Percentiles rank a stretch among this genome's conserved stretches.
phyloP scores from a whole-genome alignment of 2,329 filamentous ascomycete species.

The Fusarium buxicola region DNA sequence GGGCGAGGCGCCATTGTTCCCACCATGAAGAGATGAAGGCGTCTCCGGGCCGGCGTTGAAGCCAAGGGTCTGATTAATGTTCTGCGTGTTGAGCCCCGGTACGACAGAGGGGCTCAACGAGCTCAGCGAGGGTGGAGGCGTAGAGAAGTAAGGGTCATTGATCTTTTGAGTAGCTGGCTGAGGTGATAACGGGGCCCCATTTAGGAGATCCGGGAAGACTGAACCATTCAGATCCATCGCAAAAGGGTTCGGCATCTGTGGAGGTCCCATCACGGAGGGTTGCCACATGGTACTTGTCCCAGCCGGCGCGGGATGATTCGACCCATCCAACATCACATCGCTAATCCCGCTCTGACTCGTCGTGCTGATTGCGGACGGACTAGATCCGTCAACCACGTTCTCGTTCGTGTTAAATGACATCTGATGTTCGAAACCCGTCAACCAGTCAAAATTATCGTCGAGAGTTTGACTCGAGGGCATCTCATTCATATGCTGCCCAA shows the following conservation, averaged over 20 bases:
- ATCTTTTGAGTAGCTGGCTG: conserved; percentile 77
- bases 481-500: conserved; percentile 67
- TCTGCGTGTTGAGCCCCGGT: conserved; percentile 70
- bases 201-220: conserved; percentile 82
- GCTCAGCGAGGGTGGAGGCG: conserved; percentile 78
- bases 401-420: conserved; percentile 79
- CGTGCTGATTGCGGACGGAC: conserved; percentile 94
- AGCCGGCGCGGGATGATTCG: conserved; percentile 69
- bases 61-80: conserved; percentile 73
- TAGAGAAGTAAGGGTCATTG: conserved; percentile 82
- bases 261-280: conserved; percentile 74
- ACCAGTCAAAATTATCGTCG: conserved; percentile 87
- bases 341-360: conserved; percentile 92
- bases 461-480: conserved; percentile 68
- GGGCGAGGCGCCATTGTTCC: conserved; percentile 67
- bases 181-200: conserved; percentile 79
- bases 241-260: conserved; percentile 76
- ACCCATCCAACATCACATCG: conserved; percentile 90
- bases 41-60: conserved; percentile 76
- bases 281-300: conserved; percentile 74
- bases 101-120: conserved; percentile 79
- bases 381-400: conserved; percentile 89
- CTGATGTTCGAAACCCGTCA: conserved; percentile 81
- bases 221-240: conserved; percentile 79
- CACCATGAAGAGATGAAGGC: conserved; percentile 76